These are phyloP conservation scores for Heterobasidion parviporum DNA, from an alignment of 1,284 basidiomycete species.

Conservation along the genomic window DNA sequence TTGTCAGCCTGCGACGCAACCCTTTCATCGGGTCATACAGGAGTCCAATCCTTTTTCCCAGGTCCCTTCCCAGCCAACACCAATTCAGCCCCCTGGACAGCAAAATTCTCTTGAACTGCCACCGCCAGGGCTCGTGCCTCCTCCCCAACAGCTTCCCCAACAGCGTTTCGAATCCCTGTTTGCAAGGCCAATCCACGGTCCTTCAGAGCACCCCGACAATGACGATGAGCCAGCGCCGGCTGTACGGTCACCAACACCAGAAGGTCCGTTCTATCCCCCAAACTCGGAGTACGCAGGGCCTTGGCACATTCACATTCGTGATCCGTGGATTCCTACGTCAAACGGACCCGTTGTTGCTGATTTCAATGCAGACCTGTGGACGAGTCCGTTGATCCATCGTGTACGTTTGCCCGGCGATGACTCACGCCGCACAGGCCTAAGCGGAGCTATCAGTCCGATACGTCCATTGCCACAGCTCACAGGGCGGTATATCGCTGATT, in stretches of 20 bases:
- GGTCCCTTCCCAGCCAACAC: too few species aligned
- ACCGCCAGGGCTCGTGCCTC: too few species aligned
- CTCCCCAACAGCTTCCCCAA: too few species aligned
- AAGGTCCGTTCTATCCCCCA: neutral
- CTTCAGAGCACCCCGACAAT: too few species aligned
- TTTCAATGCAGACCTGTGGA: neutral
- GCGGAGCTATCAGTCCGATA: neutral
- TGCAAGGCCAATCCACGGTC: too few species aligned
- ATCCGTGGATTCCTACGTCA: neutral
- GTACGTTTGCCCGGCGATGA: neutral
- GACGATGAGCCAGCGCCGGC: too few species aligned
- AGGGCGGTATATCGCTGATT: neutral
- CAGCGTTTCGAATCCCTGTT: too few species aligned
- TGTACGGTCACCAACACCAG: neutral
- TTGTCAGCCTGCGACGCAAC: too few species aligned
- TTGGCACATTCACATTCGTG: neutral
- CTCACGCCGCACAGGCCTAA: neutral
- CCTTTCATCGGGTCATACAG: too few species aligned
- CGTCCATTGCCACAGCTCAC: neutral
- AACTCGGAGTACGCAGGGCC: neutral
- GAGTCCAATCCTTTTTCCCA: too few species aligned
- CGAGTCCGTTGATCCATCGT: neutral
- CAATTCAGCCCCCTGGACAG: too few species aligned
- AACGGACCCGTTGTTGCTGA: neutral
- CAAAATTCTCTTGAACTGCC: too few species aligned